These are phyloP conservation scores for Achlya hypogyna DNA, from an alignment of 352 stramenopile genomes.

Conservation along the genomic window DNA sequence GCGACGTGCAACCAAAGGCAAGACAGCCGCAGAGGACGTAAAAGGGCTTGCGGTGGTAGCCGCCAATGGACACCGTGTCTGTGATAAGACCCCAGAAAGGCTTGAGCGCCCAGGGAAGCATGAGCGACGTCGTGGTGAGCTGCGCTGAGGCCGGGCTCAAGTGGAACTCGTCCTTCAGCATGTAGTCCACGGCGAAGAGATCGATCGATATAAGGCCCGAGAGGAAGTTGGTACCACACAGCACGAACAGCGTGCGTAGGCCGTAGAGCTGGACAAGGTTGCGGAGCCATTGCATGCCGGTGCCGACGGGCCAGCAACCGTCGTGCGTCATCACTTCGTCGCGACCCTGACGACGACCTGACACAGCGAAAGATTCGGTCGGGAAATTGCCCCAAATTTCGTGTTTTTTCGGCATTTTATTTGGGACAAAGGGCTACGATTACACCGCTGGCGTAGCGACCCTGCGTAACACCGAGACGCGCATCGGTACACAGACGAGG, in stretches of 20 bases:
- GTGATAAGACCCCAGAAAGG: constrained; percentile 70
- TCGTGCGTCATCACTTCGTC: background rate
- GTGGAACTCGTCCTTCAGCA: constrained; percentile 2
- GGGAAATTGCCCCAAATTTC: background rate
- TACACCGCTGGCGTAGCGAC: too few relatives aligned
- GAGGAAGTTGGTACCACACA: constrained; percentile 1
- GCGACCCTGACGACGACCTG: background rate
- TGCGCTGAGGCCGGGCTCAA: background rate
- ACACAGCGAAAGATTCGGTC: background rate
- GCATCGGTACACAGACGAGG: too few relatives aligned
- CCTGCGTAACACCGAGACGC: too few relatives aligned
- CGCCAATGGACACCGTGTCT: constrained; percentile 63
- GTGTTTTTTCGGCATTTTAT: background rate
- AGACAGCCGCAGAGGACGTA: constrained; percentile 58
- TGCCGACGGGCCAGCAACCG: background rate
- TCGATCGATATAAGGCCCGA: constrained; percentile 4
- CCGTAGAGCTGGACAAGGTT: constrained; percentile 1
- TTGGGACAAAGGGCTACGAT: background rate
- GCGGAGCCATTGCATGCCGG: background rate
- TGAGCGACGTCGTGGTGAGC: background rate
- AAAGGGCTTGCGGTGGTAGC: constrained; percentile 68
- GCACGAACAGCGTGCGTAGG: background rate
- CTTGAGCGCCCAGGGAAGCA: constrained; percentile 72
- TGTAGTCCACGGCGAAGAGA: constrained; percentile 1
- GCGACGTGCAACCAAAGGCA: background rate